Evolutionary conservation across 306 rosid genomes (phyloP).

Genomic region (Prunus kanzakura): DNA sequence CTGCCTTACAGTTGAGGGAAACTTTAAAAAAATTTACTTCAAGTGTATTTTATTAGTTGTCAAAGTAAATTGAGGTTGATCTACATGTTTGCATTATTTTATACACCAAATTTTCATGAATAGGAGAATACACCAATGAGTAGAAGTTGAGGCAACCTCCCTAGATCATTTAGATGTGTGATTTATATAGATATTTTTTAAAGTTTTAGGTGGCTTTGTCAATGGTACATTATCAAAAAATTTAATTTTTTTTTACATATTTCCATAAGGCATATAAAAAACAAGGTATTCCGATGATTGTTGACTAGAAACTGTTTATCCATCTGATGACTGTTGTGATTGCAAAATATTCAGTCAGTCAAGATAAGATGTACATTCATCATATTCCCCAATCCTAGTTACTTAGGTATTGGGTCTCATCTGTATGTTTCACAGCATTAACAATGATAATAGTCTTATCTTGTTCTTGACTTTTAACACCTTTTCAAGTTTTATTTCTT

Average conservation of each 20-base stretch:
- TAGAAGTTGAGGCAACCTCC: background rate
- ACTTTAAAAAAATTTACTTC: background rate
- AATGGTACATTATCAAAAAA: background rate
- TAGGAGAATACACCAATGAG: background rate
- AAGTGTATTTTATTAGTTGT: background rate
- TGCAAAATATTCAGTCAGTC: background rate
- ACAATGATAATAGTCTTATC: background rate
- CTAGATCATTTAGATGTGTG: background rate
- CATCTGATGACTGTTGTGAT: background rate
- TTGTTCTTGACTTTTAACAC: background rate
- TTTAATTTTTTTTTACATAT: no score
- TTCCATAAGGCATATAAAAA: no score
- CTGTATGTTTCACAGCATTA: background rate
- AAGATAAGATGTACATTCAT: background rate
- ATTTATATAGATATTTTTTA: no score
- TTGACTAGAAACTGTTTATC: background rate
- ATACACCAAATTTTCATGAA: background rate
- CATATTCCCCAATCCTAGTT: background rate
- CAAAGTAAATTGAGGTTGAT: background rate
- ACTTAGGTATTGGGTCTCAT: background rate
- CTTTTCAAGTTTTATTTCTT: background rate
- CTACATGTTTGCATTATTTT: background rate
- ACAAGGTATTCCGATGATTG: background rate
- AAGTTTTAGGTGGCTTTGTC: background rate
- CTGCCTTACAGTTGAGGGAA: background rate